These are phyloP conservation scores for Leptographium radiaticola DNA, from an alignment of 2,329 filamentous ascomycete species.

Conservation along the genomic window DNA sequence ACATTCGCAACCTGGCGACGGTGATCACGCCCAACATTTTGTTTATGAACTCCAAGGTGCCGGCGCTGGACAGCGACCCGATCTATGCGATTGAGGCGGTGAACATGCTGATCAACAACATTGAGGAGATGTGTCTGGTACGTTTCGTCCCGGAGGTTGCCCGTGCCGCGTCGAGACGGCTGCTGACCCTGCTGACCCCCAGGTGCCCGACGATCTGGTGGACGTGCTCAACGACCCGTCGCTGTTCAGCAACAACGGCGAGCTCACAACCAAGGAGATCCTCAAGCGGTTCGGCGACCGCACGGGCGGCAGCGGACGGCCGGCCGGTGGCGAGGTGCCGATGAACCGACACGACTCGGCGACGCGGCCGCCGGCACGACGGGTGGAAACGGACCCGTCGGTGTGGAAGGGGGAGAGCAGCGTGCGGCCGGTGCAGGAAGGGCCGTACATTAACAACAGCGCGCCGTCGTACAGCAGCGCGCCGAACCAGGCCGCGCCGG, in stretches of 20 bases:
- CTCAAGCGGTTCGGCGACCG: constrained; percentile 86
- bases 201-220: constrained; percentile 90
- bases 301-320: constrained; percentile 28
- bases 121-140: constrained; percentile 96
- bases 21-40: constrained; percentile 96
- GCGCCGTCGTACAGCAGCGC: constrained; percentile 12
- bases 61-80: constrained; percentile 68
- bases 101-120: constrained; percentile 78
- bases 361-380: constrained; percentile 37
- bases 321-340: constrained; percentile 46
- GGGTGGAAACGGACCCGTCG: constrained; percentile 79
- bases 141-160: no score
- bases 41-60: constrained; percentile 53
- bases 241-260: constrained; percentile 68
- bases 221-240: constrained; percentile 72
- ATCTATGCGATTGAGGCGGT: constrained; percentile 92
- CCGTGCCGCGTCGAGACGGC: no score
- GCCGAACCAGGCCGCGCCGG: constrained; percentile 33
- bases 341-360: constrained; percentile 45
- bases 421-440: constrained; percentile 62
- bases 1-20: constrained; percentile 91
- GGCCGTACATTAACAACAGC: constrained; percentile 22
- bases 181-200: constrained; percentile 9
- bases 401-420: constrained; percentile 75
- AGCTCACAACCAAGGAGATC: constrained; percentile 95